Evolutionary conservation across 2,329 filamentous ascomycete genomes (phyloP), one percentile per base, ranked within the genome.

Genomic region (Calonectria leucothoes): DNA sequence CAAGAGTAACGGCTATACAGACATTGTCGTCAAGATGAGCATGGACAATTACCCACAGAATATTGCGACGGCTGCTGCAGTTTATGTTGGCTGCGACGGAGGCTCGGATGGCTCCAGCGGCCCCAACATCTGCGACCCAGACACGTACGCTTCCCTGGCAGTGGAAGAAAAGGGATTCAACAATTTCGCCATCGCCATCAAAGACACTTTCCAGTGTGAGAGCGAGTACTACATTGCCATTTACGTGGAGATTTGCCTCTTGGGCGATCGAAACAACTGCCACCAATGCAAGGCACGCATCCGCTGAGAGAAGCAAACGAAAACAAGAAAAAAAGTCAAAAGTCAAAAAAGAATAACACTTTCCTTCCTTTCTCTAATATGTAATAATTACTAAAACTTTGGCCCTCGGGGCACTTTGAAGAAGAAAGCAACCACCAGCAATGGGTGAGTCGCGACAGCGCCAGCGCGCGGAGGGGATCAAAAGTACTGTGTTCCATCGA

Each of bases 221-320:
- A 74, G 73, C 48, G 73, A 78, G 29, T 81, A 80, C 76, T 77
- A 65, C 59, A 64, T 81, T 64, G 79, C 70, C 73, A 76, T 81
- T 37, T 74, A 66, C 51, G 78, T 81, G 65, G 75, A 79, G 52
- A 67, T 80, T 45, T 81, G 79, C 70, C 69, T 76, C 25, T 72
- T 69, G 42, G 69, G 72, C 14, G 52, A 74, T 23, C 67, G 35
- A 35, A 29, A 67, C 66, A 33, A 64, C 25, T 75, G 72, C 66
- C 33, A 69, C 39, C 65, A 23, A 17, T 75, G 72, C 74, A 74
- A 67, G 39, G n/a, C 35, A 35, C 48, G 52, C 17, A 23, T 51
- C 42, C 48, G 57, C 42, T 52, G 65, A 68, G 37, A 35, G 35
- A 42, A 57, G 23, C 33, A 39, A 45, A 23, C 6, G 3, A 5